Evolutionary conservation across 345 rosid species (phyloP).

Genomic region (Hibiscus syriacus): DNA sequence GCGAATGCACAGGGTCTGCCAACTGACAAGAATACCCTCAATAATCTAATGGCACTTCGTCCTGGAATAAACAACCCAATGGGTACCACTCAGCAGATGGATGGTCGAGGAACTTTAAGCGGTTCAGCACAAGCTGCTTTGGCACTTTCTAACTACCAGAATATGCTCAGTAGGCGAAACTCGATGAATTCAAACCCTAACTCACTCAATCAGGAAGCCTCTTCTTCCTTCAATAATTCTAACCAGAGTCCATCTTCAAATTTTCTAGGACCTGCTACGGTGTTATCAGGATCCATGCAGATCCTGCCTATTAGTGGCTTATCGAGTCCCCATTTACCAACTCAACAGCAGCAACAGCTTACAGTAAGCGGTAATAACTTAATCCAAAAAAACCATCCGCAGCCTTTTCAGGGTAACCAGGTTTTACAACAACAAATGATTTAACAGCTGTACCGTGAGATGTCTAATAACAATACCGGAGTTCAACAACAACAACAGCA

Average conservation of each 20-base stretch:
- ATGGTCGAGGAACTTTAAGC: slow-evolving; percentile 48
- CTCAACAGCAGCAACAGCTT: slow-evolving; percentile 46
- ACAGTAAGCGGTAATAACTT: slow-evolving; percentile 35
- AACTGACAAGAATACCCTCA: slow-evolving; percentile 69
- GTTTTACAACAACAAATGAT: slow-evolving; percentile 69
- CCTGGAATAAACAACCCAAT: slow-evolving; percentile 52
- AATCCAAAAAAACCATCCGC: slow-evolving; percentile 43
- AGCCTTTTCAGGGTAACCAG: slow-evolving; percentile 52
- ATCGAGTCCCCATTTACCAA: slow-evolving; percentile 37
- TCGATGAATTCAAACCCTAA: slow-evolving; percentile 61
- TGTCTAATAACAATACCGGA: slow-evolving; percentile 44
- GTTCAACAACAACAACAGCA: slow-evolving; percentile 34
- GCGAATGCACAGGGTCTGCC: slow-evolving; percentile 76
- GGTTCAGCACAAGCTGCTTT: slow-evolving; percentile 84
- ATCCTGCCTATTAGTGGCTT: slow-evolving; percentile 40
- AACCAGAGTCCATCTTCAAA: slow-evolving; percentile 57
- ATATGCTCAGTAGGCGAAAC: slow-evolving; percentile 68
- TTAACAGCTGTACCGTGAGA: slow-evolving; percentile 72
- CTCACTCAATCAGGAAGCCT: slow-evolving; percentile 55
- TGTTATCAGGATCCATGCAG: slow-evolving; percentile 53
- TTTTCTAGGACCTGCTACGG: slow-evolving; percentile 50
- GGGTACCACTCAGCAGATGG: slow-evolving; percentile 42
- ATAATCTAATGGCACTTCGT: slow-evolving; percentile 69
- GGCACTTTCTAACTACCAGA: slow-evolving; percentile 72
- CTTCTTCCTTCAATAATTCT: slow-evolving; percentile 40